Base-by-base conservation (phyloP, 2,329 filamentous ascomycete genomes). In the Fusarium sp. region DNA sequence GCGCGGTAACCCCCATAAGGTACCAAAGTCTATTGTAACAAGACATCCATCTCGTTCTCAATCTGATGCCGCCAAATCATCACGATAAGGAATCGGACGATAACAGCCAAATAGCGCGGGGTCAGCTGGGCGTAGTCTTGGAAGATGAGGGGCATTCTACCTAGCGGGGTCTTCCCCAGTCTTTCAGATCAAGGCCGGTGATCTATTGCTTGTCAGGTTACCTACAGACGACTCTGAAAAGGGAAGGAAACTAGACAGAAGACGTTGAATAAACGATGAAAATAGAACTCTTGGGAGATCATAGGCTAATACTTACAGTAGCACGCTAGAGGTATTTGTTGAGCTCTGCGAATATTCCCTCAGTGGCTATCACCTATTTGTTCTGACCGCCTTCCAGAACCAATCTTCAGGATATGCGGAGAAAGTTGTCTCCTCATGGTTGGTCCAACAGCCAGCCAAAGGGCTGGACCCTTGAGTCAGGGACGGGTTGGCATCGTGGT, bases 361-460 rank as follows among this genome's bases (percentile, higher is more conserved):
- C 66, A 69, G 52, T 50, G 23, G 46, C 46, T 53, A 37, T 37
- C 20, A 51, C 50, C 13, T n/a, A 9, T 17, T 50, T 52, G 51
- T 70, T 69, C 67, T 62, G 67, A 70, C 67, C 59, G 59, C 67
- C 63, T 70, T 70, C 67, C 54, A 70, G 67, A 70, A 70, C 46
- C 35, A 31, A 29, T 52, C 36, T 31, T 20, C 35, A 18, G 41
- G 50, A 48, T 29, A 64, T 69, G 63, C 63, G 65, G 63, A 65
- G 53, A 62, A 60, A 53, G 57, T 14, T 58, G 58, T 54, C 47
- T 51, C 31, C 40, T 35, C 50, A 33, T 64, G 63, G 67, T 69
- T 70, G 67, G 67, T 29, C 51, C 31, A 29, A 15, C 35, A 53
- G 55, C 27, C 23, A 52, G 40, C 35, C 36, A 27, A 47, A 55